A percentile compares a stretch with the other conserved stretches of the same genome.
These are phyloP conservation scores for Phytopythium boreale DNA, from an alignment of 352 stramenopile species.

Conservation along the genomic window DNA sequence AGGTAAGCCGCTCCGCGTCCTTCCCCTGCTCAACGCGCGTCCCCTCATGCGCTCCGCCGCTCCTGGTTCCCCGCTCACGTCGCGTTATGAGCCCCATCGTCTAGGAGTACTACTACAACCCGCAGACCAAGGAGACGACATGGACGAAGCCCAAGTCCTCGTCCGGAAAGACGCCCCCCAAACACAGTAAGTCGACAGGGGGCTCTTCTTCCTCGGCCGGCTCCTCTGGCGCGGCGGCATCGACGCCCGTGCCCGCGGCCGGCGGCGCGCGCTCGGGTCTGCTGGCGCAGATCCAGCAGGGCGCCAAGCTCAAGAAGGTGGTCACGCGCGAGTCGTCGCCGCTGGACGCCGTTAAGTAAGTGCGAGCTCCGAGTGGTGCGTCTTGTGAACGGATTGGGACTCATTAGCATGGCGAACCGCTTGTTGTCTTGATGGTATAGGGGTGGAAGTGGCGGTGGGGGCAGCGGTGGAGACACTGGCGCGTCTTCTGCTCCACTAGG, in stretches of 20 bases:
- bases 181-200: conserved; percentile 24
- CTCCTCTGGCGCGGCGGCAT: background rate
- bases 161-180: conserved; percentile 29
- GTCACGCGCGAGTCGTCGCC: conserved; percentile 67
- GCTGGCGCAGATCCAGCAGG: conserved; percentile 70
- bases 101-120: conserved; percentile 91
- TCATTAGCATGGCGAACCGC: background rate
- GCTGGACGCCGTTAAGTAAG: conserved; percentile 38
- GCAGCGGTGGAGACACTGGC: conserved; percentile 10
- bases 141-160: conserved; percentile 60
- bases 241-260: conserved; percentile 22
- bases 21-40: background rate
- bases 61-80: background rate
- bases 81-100: background rate
- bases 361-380: background rate
- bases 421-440: conserved; percentile 3
- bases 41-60: background rate
- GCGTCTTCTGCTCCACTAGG: conserved; percentile 4
- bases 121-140: conserved; percentile 84
- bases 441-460: conserved; percentile 10
- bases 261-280: conserved; percentile 40
- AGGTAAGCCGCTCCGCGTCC: conserved; percentile 31
- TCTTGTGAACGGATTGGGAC: background rate
- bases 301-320: conserved; percentile 74
- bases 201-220: background rate